Evolutionary conservation across 2,329 filamentous ascomycete genomes (phyloP).

Genomic region (Sarocladium brachiariae): DNA sequence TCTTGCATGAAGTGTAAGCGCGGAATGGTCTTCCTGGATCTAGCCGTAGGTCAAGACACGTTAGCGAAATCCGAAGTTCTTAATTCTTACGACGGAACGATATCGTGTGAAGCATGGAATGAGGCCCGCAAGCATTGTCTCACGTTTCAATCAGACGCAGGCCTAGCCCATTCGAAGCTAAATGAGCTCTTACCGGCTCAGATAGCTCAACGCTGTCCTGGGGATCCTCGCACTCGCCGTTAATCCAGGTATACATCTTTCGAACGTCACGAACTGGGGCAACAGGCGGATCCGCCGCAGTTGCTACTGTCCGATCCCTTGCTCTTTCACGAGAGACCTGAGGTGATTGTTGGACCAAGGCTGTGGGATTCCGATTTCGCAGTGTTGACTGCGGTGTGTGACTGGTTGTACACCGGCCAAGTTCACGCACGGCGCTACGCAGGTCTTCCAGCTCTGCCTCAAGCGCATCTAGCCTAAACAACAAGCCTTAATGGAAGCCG

Average conservation of each 20-base stretch:
- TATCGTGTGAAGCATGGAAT: too few relatives aligned
- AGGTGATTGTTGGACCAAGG: background rate
- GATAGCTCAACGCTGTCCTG: background rate
- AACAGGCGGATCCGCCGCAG: background rate
- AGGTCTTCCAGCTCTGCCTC: background rate
- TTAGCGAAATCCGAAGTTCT: background rate
- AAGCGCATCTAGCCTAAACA: background rate
- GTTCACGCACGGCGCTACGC: background rate
- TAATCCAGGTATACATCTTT: slow-evolving; percentile 1
- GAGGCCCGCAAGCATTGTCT: background rate
- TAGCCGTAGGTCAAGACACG: background rate
- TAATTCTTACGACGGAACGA: too few relatives aligned
- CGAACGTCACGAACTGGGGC: background rate
- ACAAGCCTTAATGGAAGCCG: background rate
- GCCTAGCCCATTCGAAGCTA: background rate
- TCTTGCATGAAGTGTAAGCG: background rate
- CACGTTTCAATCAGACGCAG: slow-evolving; percentile 1
- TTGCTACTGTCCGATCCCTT: background rate
- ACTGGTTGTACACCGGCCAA: background rate
- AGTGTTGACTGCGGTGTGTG: background rate
- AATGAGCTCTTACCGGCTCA: background rate
- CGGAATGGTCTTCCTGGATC: background rate
- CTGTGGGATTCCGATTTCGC: background rate
- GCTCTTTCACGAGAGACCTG: background rate
- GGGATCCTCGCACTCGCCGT: background rate